Conservation (phyloP, 257 asterid species). For the Paraleonurus japonicus region DNA sequence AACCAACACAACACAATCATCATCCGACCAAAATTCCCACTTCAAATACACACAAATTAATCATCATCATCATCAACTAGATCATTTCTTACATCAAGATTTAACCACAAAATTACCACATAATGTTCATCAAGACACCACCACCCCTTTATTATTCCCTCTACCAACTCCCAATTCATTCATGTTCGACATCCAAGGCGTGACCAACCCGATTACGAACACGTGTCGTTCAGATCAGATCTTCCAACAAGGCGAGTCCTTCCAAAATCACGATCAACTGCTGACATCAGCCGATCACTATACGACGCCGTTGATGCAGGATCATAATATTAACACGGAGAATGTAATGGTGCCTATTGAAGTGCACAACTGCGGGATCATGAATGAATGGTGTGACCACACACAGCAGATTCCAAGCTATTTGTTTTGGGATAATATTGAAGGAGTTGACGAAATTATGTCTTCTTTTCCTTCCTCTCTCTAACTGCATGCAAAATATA, state of each 20-base stretch:
- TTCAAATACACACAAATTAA: slow-evolving; percentile 32
- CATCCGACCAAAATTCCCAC: slow-evolving; percentile 32
- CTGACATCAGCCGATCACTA: slow-evolving; percentile 22
- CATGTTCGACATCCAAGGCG: slow-evolving; percentile 50
- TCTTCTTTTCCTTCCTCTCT: slow-evolving; percentile 65
- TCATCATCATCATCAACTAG: slow-evolving; percentile 20
- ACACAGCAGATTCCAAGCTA: slow-evolving; percentile 58
- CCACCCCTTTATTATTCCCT: slow-evolving; percentile 27
- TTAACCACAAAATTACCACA: slow-evolving; percentile 30
- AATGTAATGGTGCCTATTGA: slow-evolving; percentile 41
- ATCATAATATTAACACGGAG: slow-evolving; percentile 27
- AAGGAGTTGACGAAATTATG: slow-evolving; percentile 46
- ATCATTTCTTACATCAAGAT: slow-evolving; percentile 42
- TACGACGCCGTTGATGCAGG: slow-evolving; percentile 45
- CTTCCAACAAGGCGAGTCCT: slow-evolving; percentile 38
- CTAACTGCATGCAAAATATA: slow-evolving; percentile 3
- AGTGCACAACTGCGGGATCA: slow-evolving; percentile 29
- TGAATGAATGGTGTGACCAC: slow-evolving; percentile 54
- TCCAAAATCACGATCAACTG: slow-evolving; percentile 33
- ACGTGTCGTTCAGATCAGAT: slow-evolving; percentile 27
- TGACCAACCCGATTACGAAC: slow-evolving; percentile 1
- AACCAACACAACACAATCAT: slow-evolving; percentile 22
- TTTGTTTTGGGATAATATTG: slow-evolving; percentile 67
- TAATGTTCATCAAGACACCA: slow-evolving; percentile 26
- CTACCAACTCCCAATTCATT: slow-evolving; percentile 47